Evolutionary conservation across 2,329 filamentous ascomycete genomes (phyloP).

Genomic region (Ophiosphaerella herpotricha): DNA sequence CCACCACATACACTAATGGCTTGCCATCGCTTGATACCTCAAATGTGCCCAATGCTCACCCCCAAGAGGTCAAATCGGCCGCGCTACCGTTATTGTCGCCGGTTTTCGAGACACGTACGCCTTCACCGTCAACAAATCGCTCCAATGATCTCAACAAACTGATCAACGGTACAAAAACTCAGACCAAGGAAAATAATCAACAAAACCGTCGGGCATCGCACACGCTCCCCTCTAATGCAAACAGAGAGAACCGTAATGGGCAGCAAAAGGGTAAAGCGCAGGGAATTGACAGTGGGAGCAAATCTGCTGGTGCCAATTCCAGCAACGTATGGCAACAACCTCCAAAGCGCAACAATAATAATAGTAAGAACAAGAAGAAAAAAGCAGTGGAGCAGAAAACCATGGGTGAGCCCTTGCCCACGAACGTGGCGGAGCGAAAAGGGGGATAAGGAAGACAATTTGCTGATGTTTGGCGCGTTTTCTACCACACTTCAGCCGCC

Average conservation of each 20-base stretch:
- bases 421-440: conserved; percentile 52
- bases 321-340: conserved; percentile 26
- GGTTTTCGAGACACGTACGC: conserved; percentile 73
- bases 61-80: conserved; percentile 45
- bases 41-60: conserved; percentile 52
- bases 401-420: conserved; percentile 49
- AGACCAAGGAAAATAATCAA: conserved; percentile 33
- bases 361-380: conserved; percentile 33
- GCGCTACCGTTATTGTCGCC: conserved; percentile 65
- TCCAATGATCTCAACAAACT: conserved; percentile 34
- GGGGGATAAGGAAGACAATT: conserved; percentile 41
- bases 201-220: conserved; percentile 36
- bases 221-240: conserved; percentile 20
- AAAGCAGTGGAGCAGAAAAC: conserved; percentile 36
- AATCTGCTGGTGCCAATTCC: conserved; percentile 15
- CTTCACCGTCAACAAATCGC: conserved; percentile 67
- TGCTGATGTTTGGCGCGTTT: background rate
- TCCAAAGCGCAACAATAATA: conserved; percentile 9
- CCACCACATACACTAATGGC: conserved; percentile 34
- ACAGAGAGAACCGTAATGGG: conserved; percentile 30
- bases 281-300: conserved; percentile 31
- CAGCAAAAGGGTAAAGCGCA: conserved; percentile 30
- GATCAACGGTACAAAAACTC: conserved; percentile 35
- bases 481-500: no score
- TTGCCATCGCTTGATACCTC: conserved; percentile 39